Evolutionary conservation across 2,329 filamentous ascomycete genomes (phyloP), one percentile per base, ranked within the genome.

Genomic region (Aspergillus thermomutatus): DNA sequence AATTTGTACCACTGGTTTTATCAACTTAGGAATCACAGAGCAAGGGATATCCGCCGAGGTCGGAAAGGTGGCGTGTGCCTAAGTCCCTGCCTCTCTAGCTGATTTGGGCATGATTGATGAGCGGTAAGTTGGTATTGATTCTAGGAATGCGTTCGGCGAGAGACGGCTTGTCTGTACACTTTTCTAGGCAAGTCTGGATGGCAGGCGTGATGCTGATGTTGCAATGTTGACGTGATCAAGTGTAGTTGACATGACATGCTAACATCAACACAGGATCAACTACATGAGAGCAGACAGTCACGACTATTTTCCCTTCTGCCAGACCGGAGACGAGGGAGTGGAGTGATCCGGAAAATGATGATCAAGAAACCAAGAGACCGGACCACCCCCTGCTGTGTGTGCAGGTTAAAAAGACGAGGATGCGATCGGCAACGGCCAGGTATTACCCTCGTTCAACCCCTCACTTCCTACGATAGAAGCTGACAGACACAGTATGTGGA

Each of bases 401-500:
- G 53, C 47, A 27, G 53, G 27, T 31, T 55, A 25, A 49, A 46
- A 41, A 19, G 25, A 11, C 19, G 45, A 8, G 28, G 21, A 23
- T 54, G 52, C 27, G 46, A 55, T 55, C 25, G 47, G 27, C 17
- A 19, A 26, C 53, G 34, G 21, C 53, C 53, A 28, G 23, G 53
- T 55, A 55, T 46, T 23, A 19, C 8, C 8, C n/a, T 26, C 25
- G 17, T 25, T 11, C 17, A 14, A 10, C 10, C 17, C 19, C 6
- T 37, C 14, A 17, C 17, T 10, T 50, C 17, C 4, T 50, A 5
- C 5, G 28, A 40, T n/a, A 9, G 5, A 23, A 37, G 28, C 49
- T 53, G 6, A 47, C 21, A 31, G 11, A 26, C 21, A 17, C 49
- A 61, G 59, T 27, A 34, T 61, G 59, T 17, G 50, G 34, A 26